Percentiles rank a stretch among this genome's conserved stretches.
Conservation (phyloP, 2,329 filamentous ascomycete genomes). For the Trichoderma asperellum region DNA sequence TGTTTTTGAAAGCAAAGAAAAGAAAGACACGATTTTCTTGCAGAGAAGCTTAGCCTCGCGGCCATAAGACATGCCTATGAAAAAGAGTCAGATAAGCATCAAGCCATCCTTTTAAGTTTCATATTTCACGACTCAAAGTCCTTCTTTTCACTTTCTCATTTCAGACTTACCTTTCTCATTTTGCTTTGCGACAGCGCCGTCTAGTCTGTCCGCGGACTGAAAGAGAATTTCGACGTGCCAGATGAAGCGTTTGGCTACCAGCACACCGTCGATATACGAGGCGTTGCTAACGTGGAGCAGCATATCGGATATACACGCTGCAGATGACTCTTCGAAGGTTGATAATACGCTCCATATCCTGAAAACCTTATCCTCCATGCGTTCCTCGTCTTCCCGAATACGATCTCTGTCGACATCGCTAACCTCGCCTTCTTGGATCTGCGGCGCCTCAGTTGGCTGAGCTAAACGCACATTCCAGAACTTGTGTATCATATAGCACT, state of each 20-base stretch:
- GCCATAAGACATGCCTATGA: slow-evolving; percentile 79
- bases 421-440: slow-evolving; percentile 49
- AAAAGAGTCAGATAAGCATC: slow-evolving; percentile 4
- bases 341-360: slow-evolving; percentile 98
- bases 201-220: slow-evolving; percentile 81
- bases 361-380: slow-evolving; percentile 97
- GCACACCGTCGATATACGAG: slow-evolving; percentile 90
- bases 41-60: slow-evolving; percentile 98
- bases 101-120: not conserved
- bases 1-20: slow-evolving; percentile 90
- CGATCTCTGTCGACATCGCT: slow-evolving; percentile 67
- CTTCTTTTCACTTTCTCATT: not conserved
- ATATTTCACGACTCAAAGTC: not conserved
- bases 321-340: slow-evolving; percentile 95
- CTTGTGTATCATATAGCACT: slow-evolving; percentile 99
- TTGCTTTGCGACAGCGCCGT: slow-evolving; percentile 68
- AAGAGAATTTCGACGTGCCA: slow-evolving; percentile 94
- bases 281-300: slow-evolving; percentile 97
- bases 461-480: slow-evolving; percentile 97
- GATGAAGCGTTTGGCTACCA: slow-evolving; percentile 95
- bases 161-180: slow-evolving; percentile 71
- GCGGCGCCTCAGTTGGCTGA: slow-evolving; percentile 57
- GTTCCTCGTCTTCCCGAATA: slow-evolving; percentile 85
- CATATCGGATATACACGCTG: slow-evolving; percentile 99
- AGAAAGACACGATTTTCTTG: slow-evolving; percentile 99